A percentile compares a stretch with the other conserved stretches of the same genome.
These are phyloP conservation scores for Spathaspora boniae DNA, from an alignment of 805 yeast genomes.

Conservation along the genomic window DNA sequence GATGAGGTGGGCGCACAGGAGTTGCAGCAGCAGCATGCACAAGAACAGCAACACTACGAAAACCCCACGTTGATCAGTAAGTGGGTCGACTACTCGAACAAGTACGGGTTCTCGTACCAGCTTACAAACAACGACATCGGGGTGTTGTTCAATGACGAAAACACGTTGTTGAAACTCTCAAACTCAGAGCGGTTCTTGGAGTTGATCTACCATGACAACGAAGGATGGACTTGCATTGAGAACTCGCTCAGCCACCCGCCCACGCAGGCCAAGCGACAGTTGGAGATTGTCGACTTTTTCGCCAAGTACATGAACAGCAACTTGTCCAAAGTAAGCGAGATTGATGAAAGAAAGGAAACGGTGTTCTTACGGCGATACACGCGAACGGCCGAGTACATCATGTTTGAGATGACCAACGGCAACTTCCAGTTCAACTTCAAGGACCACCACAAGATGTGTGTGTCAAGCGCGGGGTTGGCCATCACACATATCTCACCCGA, in stretches of 20 bases:
- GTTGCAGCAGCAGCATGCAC: conserved; percentile 35
- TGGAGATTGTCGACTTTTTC: conserved; percentile 84
- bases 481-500: conserved; percentile 81
- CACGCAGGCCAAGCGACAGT: conserved; percentile 56
- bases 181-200: conserved; percentile 66
- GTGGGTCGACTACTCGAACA: conserved; percentile 98
- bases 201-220: conserved; percentile 42
- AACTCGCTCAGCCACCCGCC: conserved; percentile 43
- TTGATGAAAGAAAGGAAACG: conserved; percentile 58
- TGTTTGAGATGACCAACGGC: conserved; percentile 93
- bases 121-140: conserved; percentile 87
- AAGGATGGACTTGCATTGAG: conserved; percentile 46
- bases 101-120: conserved; percentile 93
- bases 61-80: conserved; percentile 78
- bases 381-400: conserved; percentile 73
- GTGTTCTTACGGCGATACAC: conserved; percentile 81
- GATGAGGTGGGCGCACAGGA: conserved; percentile 30
- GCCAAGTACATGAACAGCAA: conserved; percentile 90
- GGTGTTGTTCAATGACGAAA: conserved; percentile 81
- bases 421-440: conserved; percentile 91
- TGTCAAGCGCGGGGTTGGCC: conserved; percentile 71
- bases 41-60: conserved; percentile 41
- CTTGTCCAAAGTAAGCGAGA: conserved; percentile 73
- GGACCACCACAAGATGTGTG: conserved; percentile 86
- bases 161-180: conserved; percentile 70